Evolutionary conservation across 2,329 filamentous ascomycete species (phyloP).

Genomic region (Fusarium longipes): DNA sequence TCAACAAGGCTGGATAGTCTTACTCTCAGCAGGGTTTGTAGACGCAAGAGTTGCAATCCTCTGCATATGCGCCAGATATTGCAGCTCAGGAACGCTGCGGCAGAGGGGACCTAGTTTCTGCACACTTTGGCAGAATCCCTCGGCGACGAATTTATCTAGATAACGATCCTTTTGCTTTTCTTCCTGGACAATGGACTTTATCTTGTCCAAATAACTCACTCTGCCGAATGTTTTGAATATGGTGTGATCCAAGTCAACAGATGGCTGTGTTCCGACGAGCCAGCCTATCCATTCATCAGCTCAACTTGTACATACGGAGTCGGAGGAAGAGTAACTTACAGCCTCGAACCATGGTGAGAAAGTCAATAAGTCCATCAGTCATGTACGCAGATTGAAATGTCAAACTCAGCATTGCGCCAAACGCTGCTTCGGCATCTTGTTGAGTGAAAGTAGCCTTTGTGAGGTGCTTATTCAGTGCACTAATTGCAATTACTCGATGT

Average conservation of each 20-base stretch:
- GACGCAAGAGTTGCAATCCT: slow-evolving; percentile 43
- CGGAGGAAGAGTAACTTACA: slow-evolving; percentile 43
- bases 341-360: slow-evolving; percentile 53
- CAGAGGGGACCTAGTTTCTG: slow-evolving; percentile 48
- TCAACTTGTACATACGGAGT: neutral
- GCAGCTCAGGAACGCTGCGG: slow-evolving; percentile 47
- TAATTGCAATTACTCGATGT: slow-evolving; percentile 54
- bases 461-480: slow-evolving; percentile 51
- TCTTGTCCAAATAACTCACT: slow-evolving; percentile 45
- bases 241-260: slow-evolving; percentile 35
- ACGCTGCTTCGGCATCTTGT: slow-evolving; percentile 52
- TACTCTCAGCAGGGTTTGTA: slow-evolving; percentile 48
- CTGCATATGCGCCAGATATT: slow-evolving; percentile 49
- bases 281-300: slow-evolving; percentile 35
- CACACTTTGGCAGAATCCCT: slow-evolving; percentile 48
- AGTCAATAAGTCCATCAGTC: slow-evolving; percentile 55
- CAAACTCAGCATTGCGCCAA: slow-evolving; percentile 52
- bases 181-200: slow-evolving; percentile 39
- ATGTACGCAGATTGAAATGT: slow-evolving; percentile 55
- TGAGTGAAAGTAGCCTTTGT: slow-evolving; percentile 44
- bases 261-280: slow-evolving; percentile 41
- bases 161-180: slow-evolving; percentile 15
- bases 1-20: neutral
- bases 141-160: slow-evolving; percentile 35
- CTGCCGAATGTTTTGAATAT: slow-evolving; percentile 45